Evolutionary conservation across 805 yeast species (phyloP).

Genomic region (Kuraishia borneana): DNA sequence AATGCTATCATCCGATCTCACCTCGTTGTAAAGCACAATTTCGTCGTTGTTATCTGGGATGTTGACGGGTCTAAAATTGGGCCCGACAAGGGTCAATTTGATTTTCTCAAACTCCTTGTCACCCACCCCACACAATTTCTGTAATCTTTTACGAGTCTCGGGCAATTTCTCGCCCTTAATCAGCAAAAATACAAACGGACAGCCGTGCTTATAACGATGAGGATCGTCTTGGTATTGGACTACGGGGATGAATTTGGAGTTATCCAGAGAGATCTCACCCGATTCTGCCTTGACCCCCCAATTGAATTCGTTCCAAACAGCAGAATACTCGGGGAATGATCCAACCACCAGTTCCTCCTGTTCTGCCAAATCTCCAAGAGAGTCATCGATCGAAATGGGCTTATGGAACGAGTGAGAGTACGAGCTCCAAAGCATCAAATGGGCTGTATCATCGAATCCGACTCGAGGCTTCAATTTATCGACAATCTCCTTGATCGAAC

Average conservation of each 20-base stretch:
- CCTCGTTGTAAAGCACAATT: constrained; percentile 41
- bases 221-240: constrained; percentile 70
- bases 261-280: background rate
- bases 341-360: constrained; percentile 32
- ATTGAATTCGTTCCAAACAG: constrained; percentile 12
- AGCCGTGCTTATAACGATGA: constrained; percentile 56
- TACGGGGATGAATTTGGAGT: constrained; percentile 45
- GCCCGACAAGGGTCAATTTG: constrained; percentile 46
- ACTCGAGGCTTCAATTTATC: constrained; percentile 45
- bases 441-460: constrained; percentile 34
- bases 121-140: constrained; percentile 61
- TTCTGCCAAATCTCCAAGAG: constrained; percentile 27
- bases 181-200: constrained; percentile 72
- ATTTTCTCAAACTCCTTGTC: constrained; percentile 73
- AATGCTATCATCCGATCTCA: constrained; percentile 39
- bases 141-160: constrained; percentile 57
- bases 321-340: constrained; percentile 28
- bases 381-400: constrained; percentile 20
- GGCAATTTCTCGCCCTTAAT: constrained; percentile 54
- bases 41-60: constrained; percentile 43
- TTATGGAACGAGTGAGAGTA: constrained; percentile 17
- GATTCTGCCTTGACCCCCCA: constrained; percentile 7
- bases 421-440: constrained; percentile 49
- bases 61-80: constrained; percentile 22
- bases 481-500: constrained; percentile 42